phyloP scores from a whole-genome alignment of 768 basidiomycete genomes.

The Leccinum arenicola region DNA sequence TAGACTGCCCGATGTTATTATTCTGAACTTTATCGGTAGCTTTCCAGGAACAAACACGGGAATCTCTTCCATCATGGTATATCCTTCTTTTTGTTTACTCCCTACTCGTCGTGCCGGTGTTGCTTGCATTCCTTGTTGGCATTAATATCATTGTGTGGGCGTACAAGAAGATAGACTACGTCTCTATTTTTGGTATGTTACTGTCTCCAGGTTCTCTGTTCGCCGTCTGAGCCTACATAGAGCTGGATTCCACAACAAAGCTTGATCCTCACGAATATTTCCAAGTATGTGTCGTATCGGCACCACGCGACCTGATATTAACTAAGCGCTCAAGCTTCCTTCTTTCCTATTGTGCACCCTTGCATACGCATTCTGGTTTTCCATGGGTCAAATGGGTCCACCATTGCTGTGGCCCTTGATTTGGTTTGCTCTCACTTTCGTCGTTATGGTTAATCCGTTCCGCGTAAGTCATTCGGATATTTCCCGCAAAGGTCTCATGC shows the following conservation, averaged over 20 bases:
- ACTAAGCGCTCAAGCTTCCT: conserved; percentile 54
- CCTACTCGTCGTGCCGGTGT: conserved; percentile 64
- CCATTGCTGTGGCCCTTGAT: conserved; percentile 77
- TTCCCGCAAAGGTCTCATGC: not conserved
- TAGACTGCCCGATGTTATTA: not conserved
- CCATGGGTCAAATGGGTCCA: conserved; percentile 63
- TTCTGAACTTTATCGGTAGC: conserved; percentile 36
- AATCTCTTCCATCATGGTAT: conserved; percentile 62
- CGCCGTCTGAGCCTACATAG: conserved; percentile 31
- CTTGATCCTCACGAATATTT: conserved; percentile 80
- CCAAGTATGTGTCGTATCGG: conserved; percentile 42
- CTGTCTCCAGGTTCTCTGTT: not conserved
- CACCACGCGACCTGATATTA: not conserved
- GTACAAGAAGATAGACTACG: conserved; percentile 79
- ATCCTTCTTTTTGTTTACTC: conserved; percentile 78
- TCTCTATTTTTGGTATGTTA: conserved; percentile 79
- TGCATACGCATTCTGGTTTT: conserved; percentile 80
- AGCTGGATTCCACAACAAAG: conserved; percentile 65
- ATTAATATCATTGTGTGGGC: conserved; percentile 80
- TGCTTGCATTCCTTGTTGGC: conserved; percentile 77
- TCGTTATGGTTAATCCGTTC: conserved; percentile 73
- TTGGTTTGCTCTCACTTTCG: conserved; percentile 67
- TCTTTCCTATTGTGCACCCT: conserved; percentile 68
- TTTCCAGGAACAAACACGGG: conserved; percentile 48
- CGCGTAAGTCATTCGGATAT: conserved; percentile 39